Base-by-base conservation (phyloP, 1,139 yeast species). In the Diutina catenulata region DNA sequence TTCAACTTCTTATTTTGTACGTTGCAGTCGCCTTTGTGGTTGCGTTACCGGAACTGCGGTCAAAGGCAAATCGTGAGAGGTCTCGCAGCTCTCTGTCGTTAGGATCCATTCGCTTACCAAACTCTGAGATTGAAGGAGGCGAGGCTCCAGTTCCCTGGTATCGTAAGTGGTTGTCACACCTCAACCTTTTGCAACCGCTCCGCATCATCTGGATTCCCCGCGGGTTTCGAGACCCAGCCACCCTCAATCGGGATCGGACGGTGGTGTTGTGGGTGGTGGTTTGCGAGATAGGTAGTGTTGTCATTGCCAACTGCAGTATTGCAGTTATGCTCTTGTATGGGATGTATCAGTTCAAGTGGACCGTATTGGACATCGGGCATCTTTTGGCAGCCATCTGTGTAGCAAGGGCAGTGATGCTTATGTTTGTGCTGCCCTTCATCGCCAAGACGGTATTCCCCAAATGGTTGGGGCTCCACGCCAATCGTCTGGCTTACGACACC, bases 271-370 rank as follows among this genome's bases (percentile, higher is more conserved):
- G 69, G 1, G 52, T 83, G 23, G 59, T 80, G 0, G 23, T 55
- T 1, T 55, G 71, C 37, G 82, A 78, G 42, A n/a, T n/a, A n/a
- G n/a, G n/a, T n/a, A n/a, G n/a, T n/a, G n/a, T n/a, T n/a, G n/a
- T n/a, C n/a, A n/a, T n/a, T n/a, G n/a, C n/a, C n/a, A n/a, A n/a
- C n/a, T n/a, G n/a, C n/a, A n/a, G n/a, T n/a, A n/a, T n/a, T n/a
- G n/a, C n/a, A n/a, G 56, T 74, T 5, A 39, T 72, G 11, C 41
- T 69, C 31, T 57, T 83, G 24, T 82, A 74, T 48, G 72, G 80
- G 0, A 72, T 80, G 23, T 75, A 66, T 49, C 53, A 50, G 33
- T 82, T 75, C 53, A 48, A 64, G 19, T 80, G 93, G 84, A 58
- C 60, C 2, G 67, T 83, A 15, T 67, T 61, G 3, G 70, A 70